phyloP scores from a whole-genome alignment of 129 eudicot species.

The Gnaphalium uliginosum region DNA sequence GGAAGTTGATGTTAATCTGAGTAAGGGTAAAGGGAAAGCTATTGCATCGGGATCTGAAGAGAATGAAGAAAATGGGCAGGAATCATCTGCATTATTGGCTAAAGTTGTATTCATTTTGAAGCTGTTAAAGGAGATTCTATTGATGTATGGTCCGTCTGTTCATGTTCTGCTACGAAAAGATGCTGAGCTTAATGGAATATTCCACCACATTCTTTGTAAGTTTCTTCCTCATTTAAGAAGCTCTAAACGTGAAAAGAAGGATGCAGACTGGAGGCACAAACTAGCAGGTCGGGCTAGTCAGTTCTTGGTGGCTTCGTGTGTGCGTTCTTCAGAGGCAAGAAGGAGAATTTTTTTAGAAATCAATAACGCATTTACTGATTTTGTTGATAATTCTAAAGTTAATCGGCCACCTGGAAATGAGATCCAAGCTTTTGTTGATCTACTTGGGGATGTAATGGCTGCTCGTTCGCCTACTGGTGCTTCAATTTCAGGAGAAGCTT shows the following conservation, averaged over 20 bases:
- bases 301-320: slow-evolving; percentile 89
- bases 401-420: slow-evolving; percentile 68
- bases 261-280: slow-evolving; percentile 90
- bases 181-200: slow-evolving; percentile 79
- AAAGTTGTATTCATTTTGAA: slow-evolving; percentile 81
- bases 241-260: slow-evolving; percentile 69
- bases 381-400: slow-evolving; percentile 64
- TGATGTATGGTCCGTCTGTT: slow-evolving; percentile 81
- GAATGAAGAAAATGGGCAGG: slow-evolving; percentile 52
- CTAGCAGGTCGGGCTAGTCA: slow-evolving; percentile 78
- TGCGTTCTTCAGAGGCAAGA: slow-evolving; percentile 92
- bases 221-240: slow-evolving; percentile 66
- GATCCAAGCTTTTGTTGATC: slow-evolving; percentile 65
- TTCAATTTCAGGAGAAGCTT: slow-evolving; percentile 78
- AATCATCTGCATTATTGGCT: slow-evolving; percentile 74
- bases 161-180: slow-evolving; percentile 86
- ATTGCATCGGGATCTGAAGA: slow-evolving; percentile 57
- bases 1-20: slow-evolving; percentile 73
- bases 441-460: slow-evolving; percentile 79
- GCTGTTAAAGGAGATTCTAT: slow-evolving; percentile 79
- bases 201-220: slow-evolving; percentile 78
- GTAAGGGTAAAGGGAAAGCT: slow-evolving; percentile 90
- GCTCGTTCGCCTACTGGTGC: slow-evolving; percentile 92
- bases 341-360: slow-evolving; percentile 74
- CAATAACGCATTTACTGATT: slow-evolving; percentile 55